Evolutionary conservation across 1,284 basidiomycete species (phyloP).

Genomic region (Puccinia triticina): DNA sequence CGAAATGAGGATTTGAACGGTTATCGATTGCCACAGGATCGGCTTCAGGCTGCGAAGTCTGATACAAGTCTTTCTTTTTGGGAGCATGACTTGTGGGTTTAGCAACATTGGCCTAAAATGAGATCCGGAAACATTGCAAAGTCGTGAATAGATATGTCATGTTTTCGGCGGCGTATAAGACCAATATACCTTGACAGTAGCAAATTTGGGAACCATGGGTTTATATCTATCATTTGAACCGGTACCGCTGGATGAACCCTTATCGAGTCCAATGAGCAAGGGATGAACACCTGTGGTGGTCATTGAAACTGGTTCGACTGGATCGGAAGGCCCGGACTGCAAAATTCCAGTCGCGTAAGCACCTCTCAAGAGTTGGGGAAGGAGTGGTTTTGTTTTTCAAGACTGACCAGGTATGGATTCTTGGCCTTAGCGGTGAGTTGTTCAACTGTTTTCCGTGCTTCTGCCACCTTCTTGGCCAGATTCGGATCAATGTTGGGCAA

Average conservation of each 20-base stretch:
- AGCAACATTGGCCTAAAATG: conserved; percentile 68
- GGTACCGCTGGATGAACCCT: conserved; percentile 66
- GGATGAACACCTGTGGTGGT: conserved; percentile 68
- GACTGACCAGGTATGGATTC: conserved; percentile 77
- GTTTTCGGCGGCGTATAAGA: neutral
- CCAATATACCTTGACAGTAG: conserved; percentile 74
- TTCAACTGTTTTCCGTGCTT: conserved; percentile 47
- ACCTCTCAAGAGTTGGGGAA: neutral
- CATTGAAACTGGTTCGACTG: conserved; percentile 64
- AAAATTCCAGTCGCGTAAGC: conserved; percentile 14
- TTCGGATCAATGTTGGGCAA: conserved; percentile 48
- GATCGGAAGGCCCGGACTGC: conserved; percentile 51
- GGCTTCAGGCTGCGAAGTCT: conserved; percentile 44
- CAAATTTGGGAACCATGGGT: conserved; percentile 95
- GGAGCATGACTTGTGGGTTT: conserved; percentile 59
- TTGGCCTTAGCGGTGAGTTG: conserved; percentile 46
- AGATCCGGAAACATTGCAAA: neutral
- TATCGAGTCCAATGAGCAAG: conserved; percentile 27
- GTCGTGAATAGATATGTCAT: neutral
- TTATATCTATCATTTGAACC: conserved; percentile 87
- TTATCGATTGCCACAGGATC: conserved; percentile 26
- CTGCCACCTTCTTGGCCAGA: conserved; percentile 49
- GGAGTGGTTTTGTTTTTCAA: neutral
- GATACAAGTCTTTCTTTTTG: conserved; percentile 37
- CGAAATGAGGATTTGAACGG: conserved; percentile 69